phyloP scores from a whole-genome alignment of 306 rosid genomes.

The Cyamopsis tetragonoloba region DNA sequence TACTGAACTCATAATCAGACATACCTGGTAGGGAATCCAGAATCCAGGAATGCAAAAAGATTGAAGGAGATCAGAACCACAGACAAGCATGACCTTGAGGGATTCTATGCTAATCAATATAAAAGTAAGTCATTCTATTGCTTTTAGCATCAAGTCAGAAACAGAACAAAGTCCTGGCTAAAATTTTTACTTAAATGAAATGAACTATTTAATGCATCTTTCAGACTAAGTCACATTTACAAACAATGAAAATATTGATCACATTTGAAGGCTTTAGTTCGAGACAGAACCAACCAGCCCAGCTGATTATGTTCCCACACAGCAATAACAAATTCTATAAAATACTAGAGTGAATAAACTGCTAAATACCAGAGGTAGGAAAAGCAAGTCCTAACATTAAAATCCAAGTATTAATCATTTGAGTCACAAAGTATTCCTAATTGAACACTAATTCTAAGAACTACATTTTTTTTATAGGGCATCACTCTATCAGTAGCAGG shows the following conservation, averaged over 20 bases:
- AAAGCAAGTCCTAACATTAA: neutral
- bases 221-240: neutral
- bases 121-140: constrained; percentile 10
- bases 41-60: constrained; percentile 72
- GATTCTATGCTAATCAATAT: constrained; percentile 50
- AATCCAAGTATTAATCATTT: neutral
- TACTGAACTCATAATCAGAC: neutral
- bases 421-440: neutral
- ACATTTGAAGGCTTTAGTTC: constrained; percentile 16
- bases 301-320: neutral
- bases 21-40: constrained; percentile 79
- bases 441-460: too few relatives aligned
- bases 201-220: constrained; percentile 8
- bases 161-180: neutral
- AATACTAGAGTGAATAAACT: neutral
- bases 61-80: constrained; percentile 91
- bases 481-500: neutral
- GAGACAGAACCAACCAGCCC: neutral
- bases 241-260: neutral
- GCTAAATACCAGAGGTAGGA: neutral
- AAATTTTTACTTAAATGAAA: neutral
- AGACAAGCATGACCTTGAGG: constrained; percentile 77
- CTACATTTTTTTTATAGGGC: neutral
- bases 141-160: neutral
- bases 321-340: neutral